These are phyloP conservation scores for Asterionellopsis glacialis DNA, from an alignment of 108 stramenopile genomes.

Conservation along the genomic window DNA sequence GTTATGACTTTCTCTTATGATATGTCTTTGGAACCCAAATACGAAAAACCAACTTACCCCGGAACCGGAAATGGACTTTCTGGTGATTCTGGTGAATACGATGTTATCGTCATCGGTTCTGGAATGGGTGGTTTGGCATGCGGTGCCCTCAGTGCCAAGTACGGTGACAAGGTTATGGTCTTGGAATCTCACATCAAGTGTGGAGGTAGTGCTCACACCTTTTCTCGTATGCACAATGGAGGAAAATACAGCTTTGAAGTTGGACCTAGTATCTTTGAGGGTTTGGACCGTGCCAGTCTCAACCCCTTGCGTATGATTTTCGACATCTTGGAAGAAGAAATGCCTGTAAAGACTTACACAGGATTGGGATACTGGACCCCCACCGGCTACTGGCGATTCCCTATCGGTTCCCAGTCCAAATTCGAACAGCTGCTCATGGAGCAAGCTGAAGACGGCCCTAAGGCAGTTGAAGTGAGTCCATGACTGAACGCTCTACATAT, in stretches of 20 bases:
- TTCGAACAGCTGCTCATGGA: constrained; percentile 81
- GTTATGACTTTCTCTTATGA: constrained; percentile 91
- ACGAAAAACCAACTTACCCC: constrained; percentile 88
- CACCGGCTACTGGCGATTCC: constrained; percentile 85
- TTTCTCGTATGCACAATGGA: constrained; percentile 79
- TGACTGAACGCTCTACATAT: background rate
- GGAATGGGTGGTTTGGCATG: constrained; percentile 89
- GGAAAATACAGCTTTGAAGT: constrained; percentile 88
- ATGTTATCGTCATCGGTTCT: constrained; percentile 84
- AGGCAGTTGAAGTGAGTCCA: constrained; percentile 57
- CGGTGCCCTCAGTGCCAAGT: constrained; percentile 77
- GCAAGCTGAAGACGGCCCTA: constrained; percentile 79
- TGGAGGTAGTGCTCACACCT: constrained; percentile 86
- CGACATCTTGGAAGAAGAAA: constrained; percentile 78
- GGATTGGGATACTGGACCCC: constrained; percentile 90
- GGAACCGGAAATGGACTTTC: constrained; percentile 87
- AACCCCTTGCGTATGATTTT: constrained; percentile 89
- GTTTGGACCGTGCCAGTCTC: constrained; percentile 75
- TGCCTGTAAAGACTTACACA: constrained; percentile 90
- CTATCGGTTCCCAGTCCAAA: constrained; percentile 61
- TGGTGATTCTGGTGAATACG: constrained; percentile 78
- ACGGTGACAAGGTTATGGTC: constrained; percentile 68
- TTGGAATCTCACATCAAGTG: constrained; percentile 87
- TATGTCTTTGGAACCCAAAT: constrained; percentile 80
- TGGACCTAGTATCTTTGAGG: constrained; percentile 87